Base-by-base conservation (phyloP, 169 alveolate genomes). In the Cryptosporidium baileyi region DNA sequence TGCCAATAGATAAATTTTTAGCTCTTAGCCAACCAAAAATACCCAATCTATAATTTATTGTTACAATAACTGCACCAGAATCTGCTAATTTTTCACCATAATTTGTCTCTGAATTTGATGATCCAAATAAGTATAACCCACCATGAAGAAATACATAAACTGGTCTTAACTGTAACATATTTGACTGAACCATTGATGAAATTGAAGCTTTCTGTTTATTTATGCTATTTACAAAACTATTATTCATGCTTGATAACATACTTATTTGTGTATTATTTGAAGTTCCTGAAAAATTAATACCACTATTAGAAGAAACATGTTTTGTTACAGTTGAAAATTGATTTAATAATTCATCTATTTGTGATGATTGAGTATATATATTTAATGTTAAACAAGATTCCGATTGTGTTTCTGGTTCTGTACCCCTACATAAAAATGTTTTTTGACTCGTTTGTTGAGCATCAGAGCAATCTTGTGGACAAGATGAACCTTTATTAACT, bases 41-140 rank as follows among this genome's bases (percentile, higher is more conserved):
- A 2, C 92, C 91, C 17, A 88, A 30, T 67, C 93, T 63, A 65
- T 88, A 90, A 41, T 54, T 88, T 15, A 88, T 60, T 9, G 90
- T 88, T 45, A 90, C 81, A 51, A 88, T 80, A 41, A 90, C 82
- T 15, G 82, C 81, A 32, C 85, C 85, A 40, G 85, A 74, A n/a
- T 74, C 85, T 1, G 85, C 85, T 2, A 74, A 67, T 13, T 54
- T 74, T 38, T 74, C 85, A 19, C 85, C 85, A 19, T 40, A 19
- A 44, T 74, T 52, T 11, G 57, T 52, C 24, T 74, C 85, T 3
- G 85, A 54, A 43, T 59, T 74, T 19, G 85, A 74, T 9, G 85
- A 74, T 2, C 85, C 85, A 43, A 74, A 38, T 22, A 74, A 28
- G 41, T 74, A 74, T 24, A 74, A 41, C 17, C 85, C 85, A 17